Evolutionary conservation across 306 rosid species (phyloP).

Genomic region (Medicago arabica): DNA sequence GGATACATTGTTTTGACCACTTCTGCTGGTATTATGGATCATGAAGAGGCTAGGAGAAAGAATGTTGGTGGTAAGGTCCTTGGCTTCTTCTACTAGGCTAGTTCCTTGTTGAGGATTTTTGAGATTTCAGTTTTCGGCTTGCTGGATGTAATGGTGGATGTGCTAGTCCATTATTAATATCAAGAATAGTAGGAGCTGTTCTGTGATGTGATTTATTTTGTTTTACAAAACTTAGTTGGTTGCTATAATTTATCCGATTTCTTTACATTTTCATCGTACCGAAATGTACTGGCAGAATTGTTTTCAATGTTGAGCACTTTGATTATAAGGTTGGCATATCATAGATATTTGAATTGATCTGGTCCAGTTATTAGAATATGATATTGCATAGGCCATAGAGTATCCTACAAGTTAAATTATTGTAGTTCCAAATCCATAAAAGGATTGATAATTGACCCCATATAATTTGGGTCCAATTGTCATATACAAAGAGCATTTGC

Average conservation of each 20-base stretch:
- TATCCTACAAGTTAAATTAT: background rate
- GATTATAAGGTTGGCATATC: background rate
- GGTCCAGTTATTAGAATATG: background rate
- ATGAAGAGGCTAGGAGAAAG: constrained; percentile 62
- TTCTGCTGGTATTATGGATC: constrained; percentile 62
- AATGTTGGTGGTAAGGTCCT: constrained; percentile 60
- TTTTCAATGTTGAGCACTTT: background rate
- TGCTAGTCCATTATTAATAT: constrained; percentile 28
- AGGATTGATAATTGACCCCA: background rate
- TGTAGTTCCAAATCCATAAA: background rate
- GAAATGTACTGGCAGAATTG: constrained; percentile 17
- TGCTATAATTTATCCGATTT: constrained; percentile 14
- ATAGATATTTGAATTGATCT: background rate
- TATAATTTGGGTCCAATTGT: background rate
- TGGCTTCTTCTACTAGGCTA: constrained; percentile 54
- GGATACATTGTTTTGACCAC: constrained; percentile 61
- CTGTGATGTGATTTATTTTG: constrained; percentile 29
- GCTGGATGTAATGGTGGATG: constrained; percentile 21
- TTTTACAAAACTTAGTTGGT: constrained; percentile 31
- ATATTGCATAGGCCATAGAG: background rate
- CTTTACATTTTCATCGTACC: constrained; percentile 12
- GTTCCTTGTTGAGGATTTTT: background rate
- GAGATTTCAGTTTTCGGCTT: constrained; percentile 37
- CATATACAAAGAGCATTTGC: background rate
- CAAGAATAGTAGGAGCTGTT: constrained; percentile 28